A percentile compares a stretch with the other conserved stretches of the same genome.
These are phyloP conservation scores for Pichia sp. DNA, from an alignment of 1,139 yeast genomes.

Conservation along the genomic window DNA sequence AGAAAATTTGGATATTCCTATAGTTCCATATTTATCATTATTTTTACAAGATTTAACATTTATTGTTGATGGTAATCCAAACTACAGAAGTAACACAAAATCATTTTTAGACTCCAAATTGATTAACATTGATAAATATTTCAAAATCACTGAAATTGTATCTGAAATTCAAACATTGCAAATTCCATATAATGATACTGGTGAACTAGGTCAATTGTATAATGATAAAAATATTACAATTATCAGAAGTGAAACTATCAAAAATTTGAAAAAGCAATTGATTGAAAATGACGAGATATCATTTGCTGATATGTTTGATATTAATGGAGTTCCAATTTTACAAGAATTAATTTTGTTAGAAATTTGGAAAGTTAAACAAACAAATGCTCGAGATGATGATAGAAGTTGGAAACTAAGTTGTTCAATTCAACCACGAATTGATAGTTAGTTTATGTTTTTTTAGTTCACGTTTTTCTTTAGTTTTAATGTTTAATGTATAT, in stretches of 20 bases:
- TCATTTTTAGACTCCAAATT: conserved; percentile 50
- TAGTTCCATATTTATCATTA: conserved; percentile 80
- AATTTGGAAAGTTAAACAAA: conserved; percentile 61
- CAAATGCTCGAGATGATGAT: conserved; percentile 55
- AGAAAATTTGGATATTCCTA: conserved; percentile 53
- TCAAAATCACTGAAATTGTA: conserved; percentile 64
- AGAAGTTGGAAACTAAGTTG: conserved; percentile 70
- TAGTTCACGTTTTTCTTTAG: no score
- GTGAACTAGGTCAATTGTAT: conserved; percentile 23
- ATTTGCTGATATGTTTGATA: conserved; percentile 29
- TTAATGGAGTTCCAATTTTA: conserved; percentile 36
- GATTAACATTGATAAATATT: conserved; percentile 78
- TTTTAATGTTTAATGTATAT: neutral
- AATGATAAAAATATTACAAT: conserved; percentile 23
- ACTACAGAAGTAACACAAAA: conserved; percentile 50
- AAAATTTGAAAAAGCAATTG: conserved; percentile 21
- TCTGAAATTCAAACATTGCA: conserved; percentile 78
- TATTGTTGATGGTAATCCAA: conserved; percentile 81
- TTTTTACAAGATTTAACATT: conserved; percentile 84
- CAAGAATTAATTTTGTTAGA: conserved; percentile 65
- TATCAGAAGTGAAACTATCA: conserved; percentile 27
- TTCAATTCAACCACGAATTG: conserved; percentile 33
- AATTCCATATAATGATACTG: conserved; percentile 43
- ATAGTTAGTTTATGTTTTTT: neutral
- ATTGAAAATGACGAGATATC: conserved; percentile 14